Base-by-base conservation (phyloP, 164 flowering plant species). In the Vitis cinerea region DNA sequence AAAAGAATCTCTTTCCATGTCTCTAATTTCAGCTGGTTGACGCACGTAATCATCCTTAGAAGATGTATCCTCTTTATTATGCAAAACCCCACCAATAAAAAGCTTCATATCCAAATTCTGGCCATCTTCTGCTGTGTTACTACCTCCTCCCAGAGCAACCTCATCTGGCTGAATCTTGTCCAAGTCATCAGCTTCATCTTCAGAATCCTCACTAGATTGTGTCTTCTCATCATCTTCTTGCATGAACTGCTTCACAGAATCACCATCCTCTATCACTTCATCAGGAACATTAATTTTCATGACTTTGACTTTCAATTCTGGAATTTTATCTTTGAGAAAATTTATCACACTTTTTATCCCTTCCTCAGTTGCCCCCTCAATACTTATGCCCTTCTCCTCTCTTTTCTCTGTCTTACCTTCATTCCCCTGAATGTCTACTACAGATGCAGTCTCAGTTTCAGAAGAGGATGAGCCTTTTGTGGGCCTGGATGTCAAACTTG, bases 281-380 rank as follows among this genome's bases (percentile, higher is more conserved):
- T 83, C 92, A 14, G 82, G 48, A 15, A 84, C 83, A 75, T 82
- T 75, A n/a, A 85, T 56, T 10, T 89, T 85, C 88, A 83, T 88
- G 62, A 95, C 88, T 79, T 95, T 87, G 23, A 91, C 82, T 81
- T 91, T 93, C 65, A 95, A 74, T 44, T 91, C 93, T 2, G 98
- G 98, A 74, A 94, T 88, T 75, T 87, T 88, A 12, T 87, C 94
- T 74, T 89, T 94, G 12, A 94, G 87, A 80, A 90, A 94, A 65
- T 87, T 86, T 47, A 93, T 82, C 51, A 95, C 93, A 58, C 88
- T 88, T 71, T 81, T 90, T 67, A 95, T 82, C 70, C 91, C 99
- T 73, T 93, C 99, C 77, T 95, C 99, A 74, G 88, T 86, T 70
- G 83, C 87, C 70, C 78, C 98, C 71, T 89, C 91, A 60, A 83